These are phyloP conservation scores for Rosa rugosa DNA, from an alignment of 306 rosid species.

Conservation along the genomic window DNA sequence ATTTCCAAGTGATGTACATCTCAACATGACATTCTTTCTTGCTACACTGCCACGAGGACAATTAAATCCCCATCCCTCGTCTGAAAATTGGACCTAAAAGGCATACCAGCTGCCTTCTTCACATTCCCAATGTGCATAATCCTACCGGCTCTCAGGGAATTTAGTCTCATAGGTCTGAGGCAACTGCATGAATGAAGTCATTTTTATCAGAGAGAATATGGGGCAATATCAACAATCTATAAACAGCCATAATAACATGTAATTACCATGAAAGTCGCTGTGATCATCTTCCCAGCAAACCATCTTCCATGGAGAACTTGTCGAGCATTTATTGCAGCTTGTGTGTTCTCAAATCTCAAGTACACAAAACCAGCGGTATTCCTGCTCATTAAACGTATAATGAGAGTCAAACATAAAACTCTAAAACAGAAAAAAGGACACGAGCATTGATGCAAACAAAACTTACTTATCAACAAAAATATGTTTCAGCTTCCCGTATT, in stretches of 20 bases:
- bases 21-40: not conserved
- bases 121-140: constrained; percentile 5
- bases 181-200: constrained; percentile 45
- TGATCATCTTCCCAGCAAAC: constrained; percentile 99
- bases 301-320: constrained; percentile 93
- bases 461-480: constrained; percentile 83
- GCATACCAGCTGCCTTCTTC: not conserved
- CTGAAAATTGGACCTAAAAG: constrained; percentile 4
- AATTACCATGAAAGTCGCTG: constrained; percentile 78
- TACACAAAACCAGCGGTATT: constrained; percentile 75
- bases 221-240: constrained; percentile 6
- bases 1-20: not conserved
- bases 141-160: constrained; percentile 60
- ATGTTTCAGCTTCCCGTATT: constrained; percentile 74
- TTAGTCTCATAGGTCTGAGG: constrained; percentile 63
- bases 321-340: constrained; percentile 71
- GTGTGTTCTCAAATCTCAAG: constrained; percentile 59
- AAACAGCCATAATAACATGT: not conserved
- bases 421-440: not conserved
- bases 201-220: constrained; percentile 15
- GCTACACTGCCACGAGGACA: not conserved
- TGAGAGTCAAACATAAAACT: not conserved
- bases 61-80: not conserved
- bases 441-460: not conserved
- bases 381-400: constrained; percentile 45